A percentile compares a stretch with the other conserved stretches of the same genome.
Conservation (phyloP, 2,329 filamentous ascomycete genomes). For the Venturia oleaginea region DNA sequence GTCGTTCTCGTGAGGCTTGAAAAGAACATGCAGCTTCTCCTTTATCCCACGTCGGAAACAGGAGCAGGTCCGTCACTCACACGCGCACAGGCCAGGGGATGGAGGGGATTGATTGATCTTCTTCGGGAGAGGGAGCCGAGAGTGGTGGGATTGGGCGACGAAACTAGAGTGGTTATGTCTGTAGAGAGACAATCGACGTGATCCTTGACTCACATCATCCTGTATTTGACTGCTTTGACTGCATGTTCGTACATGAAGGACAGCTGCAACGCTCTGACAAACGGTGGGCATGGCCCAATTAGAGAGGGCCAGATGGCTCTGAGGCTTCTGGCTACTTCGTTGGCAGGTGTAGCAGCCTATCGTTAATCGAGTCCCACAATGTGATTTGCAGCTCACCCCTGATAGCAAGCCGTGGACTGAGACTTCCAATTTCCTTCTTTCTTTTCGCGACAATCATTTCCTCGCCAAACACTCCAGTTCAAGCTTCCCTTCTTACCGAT, state of each 20-base stretch:
- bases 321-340: background rate
- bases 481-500: background rate
- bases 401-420: background rate
- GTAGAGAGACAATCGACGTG: background rate
- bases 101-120: background rate
- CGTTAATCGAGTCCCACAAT: background rate
- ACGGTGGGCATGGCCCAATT: background rate
- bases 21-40: background rate
- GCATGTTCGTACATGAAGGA: background rate
- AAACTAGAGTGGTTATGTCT: background rate
- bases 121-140: background rate
- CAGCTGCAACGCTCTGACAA: background rate
- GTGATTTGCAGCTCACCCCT: background rate
- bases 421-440: background rate
- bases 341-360: background rate
- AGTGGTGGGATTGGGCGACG: no score
- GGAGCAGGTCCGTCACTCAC: background rate
- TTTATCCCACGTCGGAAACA: background rate
- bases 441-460: background rate
- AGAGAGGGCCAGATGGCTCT: background rate
- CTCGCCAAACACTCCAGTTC: background rate
- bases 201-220: constrained; percentile 2
- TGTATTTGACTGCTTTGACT: background rate
- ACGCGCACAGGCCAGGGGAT: background rate
- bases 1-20: background rate